phyloP scores from a whole-genome alignment of 768 basidiomycete species.

The Naganishia randhawae region DNA sequence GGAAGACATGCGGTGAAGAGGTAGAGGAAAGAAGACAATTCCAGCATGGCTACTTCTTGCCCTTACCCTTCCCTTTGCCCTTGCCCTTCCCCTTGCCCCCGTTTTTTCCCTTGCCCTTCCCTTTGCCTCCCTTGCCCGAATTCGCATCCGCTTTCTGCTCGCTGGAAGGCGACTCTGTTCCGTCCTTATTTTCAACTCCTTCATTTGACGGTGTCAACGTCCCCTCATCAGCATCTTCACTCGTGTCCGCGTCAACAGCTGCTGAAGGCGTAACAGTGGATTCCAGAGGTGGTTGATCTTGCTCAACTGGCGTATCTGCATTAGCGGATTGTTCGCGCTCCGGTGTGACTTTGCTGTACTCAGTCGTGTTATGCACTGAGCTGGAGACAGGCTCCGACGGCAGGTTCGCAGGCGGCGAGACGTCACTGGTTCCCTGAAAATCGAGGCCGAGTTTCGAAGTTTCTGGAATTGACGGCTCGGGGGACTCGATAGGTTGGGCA shows the following conservation, averaged over 20 bases:
- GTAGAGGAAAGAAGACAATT: neutral
- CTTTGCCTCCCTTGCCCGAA: neutral
- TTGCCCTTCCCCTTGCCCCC: constrained; percentile 18
- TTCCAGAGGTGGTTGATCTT: neutral
- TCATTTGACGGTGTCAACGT: constrained; percentile 2
- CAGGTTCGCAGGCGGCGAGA: neutral
- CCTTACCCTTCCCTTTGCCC: constrained; percentile 22
- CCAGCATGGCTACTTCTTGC: neutral
- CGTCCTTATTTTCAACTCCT: neutral
- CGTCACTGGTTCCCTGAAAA: neutral
- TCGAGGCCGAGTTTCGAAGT: constrained; percentile 13
- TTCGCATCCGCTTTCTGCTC: neutral
- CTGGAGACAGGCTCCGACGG: neutral
- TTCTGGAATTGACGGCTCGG: neutral
- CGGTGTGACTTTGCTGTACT: neutral
- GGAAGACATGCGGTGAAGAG: neutral
- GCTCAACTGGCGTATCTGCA: neutral
- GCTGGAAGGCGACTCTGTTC: neutral
- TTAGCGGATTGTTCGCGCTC: neutral
- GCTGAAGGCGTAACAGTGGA: neutral
- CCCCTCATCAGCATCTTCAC: neutral
- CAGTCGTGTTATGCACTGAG: neutral
- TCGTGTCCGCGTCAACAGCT: neutral
- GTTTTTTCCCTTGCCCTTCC: constrained; percentile 1
- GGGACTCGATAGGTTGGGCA: neutral